These are phyloP conservation scores for Henningerozyma blattae DNA, from an alignment of 805 yeast genomes.

Conservation along the genomic window DNA sequence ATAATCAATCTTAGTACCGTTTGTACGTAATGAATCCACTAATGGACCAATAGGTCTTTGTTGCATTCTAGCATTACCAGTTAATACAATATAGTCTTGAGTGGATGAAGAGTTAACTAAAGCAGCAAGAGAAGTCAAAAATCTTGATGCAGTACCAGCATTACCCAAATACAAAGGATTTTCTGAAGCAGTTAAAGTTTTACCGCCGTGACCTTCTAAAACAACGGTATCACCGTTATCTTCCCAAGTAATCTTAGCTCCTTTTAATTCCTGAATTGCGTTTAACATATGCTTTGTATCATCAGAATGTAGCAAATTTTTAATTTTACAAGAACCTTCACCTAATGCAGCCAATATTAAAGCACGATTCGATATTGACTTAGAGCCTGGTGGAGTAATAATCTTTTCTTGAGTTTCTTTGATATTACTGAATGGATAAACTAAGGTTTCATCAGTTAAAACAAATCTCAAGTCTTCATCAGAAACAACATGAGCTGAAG, in stretches of 20 bases:
- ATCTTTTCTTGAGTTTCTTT: constrained; percentile 22
- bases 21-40: constrained; percentile 75
- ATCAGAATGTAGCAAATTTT: constrained; percentile 85
- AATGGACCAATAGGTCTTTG: constrained; percentile 95
- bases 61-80: constrained; percentile 96
- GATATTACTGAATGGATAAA: constrained; percentile 39
- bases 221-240: constrained; percentile 85
- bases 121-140: constrained; percentile 86
- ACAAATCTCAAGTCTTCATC: constrained; percentile 75
- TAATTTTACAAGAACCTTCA: constrained; percentile 68
- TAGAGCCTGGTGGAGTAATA: constrained; percentile 89
- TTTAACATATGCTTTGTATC: constrained; percentile 91
- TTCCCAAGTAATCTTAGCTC: constrained; percentile 73
- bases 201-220: constrained; percentile 77
- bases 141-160: constrained; percentile 97
- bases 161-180: constrained; percentile 81
- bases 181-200: constrained; percentile 44
- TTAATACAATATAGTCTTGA: constrained; percentile 44
- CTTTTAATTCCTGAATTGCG: constrained; percentile 69
- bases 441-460: constrained; percentile 68
- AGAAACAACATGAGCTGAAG: constrained; percentile 71
- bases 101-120: constrained; percentile 43
- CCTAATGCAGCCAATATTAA: constrained; percentile 87
- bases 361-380: constrained; percentile 93
- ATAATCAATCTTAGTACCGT: constrained; percentile 69